phyloP scores from a whole-genome alignment of 2,329 filamentous ascomycete genomes.

The Myriosclerotinia scirpicola region DNA sequence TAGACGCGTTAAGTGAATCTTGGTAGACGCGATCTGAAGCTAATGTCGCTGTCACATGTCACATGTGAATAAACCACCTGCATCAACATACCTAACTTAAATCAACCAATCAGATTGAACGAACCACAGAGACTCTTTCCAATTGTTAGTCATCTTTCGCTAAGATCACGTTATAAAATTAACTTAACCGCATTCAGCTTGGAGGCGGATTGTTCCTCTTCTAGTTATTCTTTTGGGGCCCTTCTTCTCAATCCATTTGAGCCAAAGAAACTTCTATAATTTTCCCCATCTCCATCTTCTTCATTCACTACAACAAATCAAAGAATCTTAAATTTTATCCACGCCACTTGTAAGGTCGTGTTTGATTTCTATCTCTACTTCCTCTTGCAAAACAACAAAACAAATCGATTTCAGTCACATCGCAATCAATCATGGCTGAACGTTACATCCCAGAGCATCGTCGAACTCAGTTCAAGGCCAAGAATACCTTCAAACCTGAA shows the following conservation, averaged over 20 bases:
- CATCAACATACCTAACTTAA: neutral
- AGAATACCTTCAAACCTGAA: conserved; percentile 98
- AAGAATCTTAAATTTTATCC: conserved; percentile 25
- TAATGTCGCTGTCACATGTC: conserved; percentile 2
- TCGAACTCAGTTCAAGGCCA: conserved; percentile 99
- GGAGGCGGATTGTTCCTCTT: conserved; percentile 16
- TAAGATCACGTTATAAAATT: conserved; percentile 10
- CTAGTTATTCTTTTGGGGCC: conserved; percentile 7
- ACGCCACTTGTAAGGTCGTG: conserved; percentile 17
- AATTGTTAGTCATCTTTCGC: conserved; percentile 6
- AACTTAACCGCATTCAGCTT: conserved; percentile 19
- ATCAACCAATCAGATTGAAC: neutral
- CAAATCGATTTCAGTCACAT: conserved; percentile 24
- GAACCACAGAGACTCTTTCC: neutral
- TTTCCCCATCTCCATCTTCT: conserved; percentile 18
- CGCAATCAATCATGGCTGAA: conserved; percentile 72
- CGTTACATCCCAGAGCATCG: conserved; percentile 99
- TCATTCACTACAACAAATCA: conserved; percentile 15
- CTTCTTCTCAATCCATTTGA: conserved; percentile 21
- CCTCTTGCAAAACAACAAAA: conserved; percentile 16
- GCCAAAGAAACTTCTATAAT: conserved; percentile 24
- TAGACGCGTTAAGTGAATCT: conserved; percentile 13
- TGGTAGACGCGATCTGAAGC: conserved; percentile 1
- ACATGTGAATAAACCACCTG: neutral
- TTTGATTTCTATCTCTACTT: conserved; percentile 4